A percentile compares a stretch with the other conserved stretches of the same genome.
phyloP scores from a whole-genome alignment of 441 rosid species.

The Omphalea diandra region DNA sequence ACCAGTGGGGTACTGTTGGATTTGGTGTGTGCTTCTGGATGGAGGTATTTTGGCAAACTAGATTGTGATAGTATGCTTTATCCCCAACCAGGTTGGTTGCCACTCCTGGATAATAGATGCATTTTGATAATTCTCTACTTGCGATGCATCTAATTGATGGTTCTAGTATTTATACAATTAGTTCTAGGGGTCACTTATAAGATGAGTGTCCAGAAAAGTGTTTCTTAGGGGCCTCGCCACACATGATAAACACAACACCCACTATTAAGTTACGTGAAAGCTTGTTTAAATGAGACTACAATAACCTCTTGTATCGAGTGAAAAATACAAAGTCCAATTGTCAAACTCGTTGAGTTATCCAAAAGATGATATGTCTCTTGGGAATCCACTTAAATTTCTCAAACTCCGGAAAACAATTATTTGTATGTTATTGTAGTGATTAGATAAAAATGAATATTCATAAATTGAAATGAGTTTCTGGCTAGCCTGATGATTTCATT shows the following conservation, averaged over 20 bases:
- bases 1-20: not conserved
- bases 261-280: not conserved
- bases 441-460: not conserved
- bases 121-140: not conserved
- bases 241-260: too few species aligned
- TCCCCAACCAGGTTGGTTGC: not conserved
- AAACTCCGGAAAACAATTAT: not conserved
- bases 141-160: not conserved
- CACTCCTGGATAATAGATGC: not conserved
- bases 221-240: not conserved
- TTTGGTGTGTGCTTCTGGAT: not conserved
- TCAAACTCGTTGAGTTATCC: not conserved
- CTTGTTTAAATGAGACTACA: not conserved
- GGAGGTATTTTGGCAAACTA: not conserved
- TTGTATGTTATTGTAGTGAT: not conserved
- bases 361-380: not conserved
- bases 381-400: too few species aligned
- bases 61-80: not conserved
- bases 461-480: not conserved
- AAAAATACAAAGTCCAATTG: not conserved
- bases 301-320: too few species aligned
- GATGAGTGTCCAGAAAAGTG: not conserved
- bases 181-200: not conserved
- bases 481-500: not conserved
- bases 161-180: not conserved